Conservation (phyloP, 257 asterid species). For the Solanum lignicaule region DNA sequence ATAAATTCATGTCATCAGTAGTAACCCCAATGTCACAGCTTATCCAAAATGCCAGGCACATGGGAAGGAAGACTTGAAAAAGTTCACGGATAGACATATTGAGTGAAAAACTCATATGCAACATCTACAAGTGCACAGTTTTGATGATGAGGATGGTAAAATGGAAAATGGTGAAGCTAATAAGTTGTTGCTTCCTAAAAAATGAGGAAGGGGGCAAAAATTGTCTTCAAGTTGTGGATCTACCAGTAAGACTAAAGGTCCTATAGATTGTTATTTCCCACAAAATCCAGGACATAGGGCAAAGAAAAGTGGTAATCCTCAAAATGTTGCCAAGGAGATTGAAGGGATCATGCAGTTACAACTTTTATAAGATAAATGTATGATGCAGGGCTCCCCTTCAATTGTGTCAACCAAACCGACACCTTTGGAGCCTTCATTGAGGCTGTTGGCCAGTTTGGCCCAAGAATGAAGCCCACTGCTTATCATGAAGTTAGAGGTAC, state of each 20-base stretch:
- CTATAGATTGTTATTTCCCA: background rate
- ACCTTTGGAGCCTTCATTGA: background rate
- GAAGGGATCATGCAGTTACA: background rate
- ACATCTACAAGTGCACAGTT: background rate
- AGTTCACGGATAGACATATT: background rate
- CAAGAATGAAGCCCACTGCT: background rate
- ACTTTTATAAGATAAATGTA: background rate
- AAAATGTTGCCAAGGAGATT: background rate
- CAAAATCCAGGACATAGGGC: background rate
- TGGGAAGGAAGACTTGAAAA: background rate
- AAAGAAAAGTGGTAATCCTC: background rate
- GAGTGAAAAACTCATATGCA: background rate
- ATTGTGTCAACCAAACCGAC: background rate
- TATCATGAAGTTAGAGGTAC: conserved; percentile 4
- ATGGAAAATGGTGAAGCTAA: background rate
- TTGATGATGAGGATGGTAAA: background rate
- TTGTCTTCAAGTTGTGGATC: background rate
- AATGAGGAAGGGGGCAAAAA: background rate
- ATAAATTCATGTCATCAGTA: background rate
- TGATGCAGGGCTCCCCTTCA: background rate
- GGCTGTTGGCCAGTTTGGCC: background rate
- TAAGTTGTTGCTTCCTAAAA: background rate
- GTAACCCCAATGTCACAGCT: background rate
- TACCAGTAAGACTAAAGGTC: background rate
- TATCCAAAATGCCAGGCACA: background rate